These are phyloP conservation scores for Saxophila tyrrhenica DNA, from an alignment of 495 filamentous ascomycete genomes.

Conservation along the genomic window DNA sequence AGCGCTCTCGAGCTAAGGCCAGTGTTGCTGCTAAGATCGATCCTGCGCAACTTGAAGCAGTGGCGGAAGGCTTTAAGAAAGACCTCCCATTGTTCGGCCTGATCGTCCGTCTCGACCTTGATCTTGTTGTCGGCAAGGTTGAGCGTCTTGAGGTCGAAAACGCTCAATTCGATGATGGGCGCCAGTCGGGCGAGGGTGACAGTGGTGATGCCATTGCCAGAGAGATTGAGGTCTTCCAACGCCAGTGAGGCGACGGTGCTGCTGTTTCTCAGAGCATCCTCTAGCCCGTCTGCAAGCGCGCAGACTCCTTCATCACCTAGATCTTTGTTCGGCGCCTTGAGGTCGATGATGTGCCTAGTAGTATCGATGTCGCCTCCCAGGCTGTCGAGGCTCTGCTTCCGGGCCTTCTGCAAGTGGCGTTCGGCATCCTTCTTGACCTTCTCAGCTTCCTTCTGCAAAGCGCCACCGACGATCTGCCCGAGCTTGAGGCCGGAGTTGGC, in stretches of 20 bases:
- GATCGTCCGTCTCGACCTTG: slow-evolving; percentile 24
- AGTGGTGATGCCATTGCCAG: slow-evolving; percentile 33
- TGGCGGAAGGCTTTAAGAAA: slow-evolving; percentile 36
- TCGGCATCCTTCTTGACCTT: slow-evolving; percentile 12
- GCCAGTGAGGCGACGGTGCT: slow-evolving; percentile 27
- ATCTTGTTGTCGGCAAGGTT: slow-evolving; percentile 39
- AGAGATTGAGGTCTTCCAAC: slow-evolving; percentile 38
- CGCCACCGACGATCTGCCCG: slow-evolving; percentile 35
- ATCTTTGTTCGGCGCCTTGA: slow-evolving; percentile 35
- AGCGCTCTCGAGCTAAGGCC: slow-evolving; percentile 31
- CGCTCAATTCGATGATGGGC: slow-evolving; percentile 29
- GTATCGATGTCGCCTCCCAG: slow-evolving; percentile 19
- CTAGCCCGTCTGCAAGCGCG: slow-evolving; percentile 33
- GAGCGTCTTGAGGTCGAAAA: slow-evolving; percentile 37
- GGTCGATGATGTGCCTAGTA: slow-evolving; percentile 34
- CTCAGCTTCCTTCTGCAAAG: slow-evolving; percentile 30
- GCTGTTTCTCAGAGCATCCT: slow-evolving; percentile 28
- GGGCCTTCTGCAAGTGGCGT: slow-evolving; percentile 1
- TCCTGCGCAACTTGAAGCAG: slow-evolving; percentile 35
- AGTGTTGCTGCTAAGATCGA: slow-evolving; percentile 37
- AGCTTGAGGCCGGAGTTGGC: slow-evolving; percentile 31
- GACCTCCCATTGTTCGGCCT: slow-evolving; percentile 33
- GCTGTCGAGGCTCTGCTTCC: slow-evolving; percentile 10
- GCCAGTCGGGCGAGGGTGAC: slow-evolving; percentile 31
- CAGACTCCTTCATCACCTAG: slow-evolving; percentile 36